Evolutionary conservation across 116 monocot genomes (phyloP), one percentile per base, ranked within the genome.

Genomic region (Phalaenopsis hybrid): DNA sequence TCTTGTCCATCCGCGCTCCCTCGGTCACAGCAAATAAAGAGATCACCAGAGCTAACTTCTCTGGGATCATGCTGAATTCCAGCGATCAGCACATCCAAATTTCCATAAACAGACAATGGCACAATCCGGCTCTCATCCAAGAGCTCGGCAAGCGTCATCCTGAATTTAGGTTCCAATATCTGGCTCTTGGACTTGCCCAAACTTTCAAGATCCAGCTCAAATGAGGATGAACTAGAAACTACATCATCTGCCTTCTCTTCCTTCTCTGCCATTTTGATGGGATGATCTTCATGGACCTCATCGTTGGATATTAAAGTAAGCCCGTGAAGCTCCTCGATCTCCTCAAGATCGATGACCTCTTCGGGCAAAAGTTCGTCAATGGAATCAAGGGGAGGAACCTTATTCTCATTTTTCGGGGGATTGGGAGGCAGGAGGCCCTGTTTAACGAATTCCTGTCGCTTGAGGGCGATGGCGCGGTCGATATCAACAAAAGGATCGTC

Each of bases 61-160:
- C 91, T 88, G 3, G 92, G 88, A 83, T 98, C 93, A 57, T 92
- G 85, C 83, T 94, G 93, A 45, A 98, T 86, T 51, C 95, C 97
- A 17, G 85, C 78, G 65, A 98, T 88, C 8, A 77, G 17, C 46
- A 98, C 85, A 57, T 92, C 91, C 76, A 91, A 78, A 82, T 98
- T 92, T 20, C 97, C 97, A 21, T 83, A 86, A 1, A 98, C 93
- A 5, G 93, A 90, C 17, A 94, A 80, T 2, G 97, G 97, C 61
- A 93, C 91, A 4, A 98, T 86, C 59, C 86, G 74, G 81, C 94
- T 94, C 79, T 98, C 93, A 33, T 92, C 97, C 50, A 98, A 87
- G 13, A 98, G 91, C 85, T 98, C 95, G 0, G 90, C 93, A 8
- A 98, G 87, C 4, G 89, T 93, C 93, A 94, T 92, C 9, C 75